phyloP scores from a whole-genome alignment of 2,329 filamentous ascomycete genomes.

The Dactylellina sp. region DNA sequence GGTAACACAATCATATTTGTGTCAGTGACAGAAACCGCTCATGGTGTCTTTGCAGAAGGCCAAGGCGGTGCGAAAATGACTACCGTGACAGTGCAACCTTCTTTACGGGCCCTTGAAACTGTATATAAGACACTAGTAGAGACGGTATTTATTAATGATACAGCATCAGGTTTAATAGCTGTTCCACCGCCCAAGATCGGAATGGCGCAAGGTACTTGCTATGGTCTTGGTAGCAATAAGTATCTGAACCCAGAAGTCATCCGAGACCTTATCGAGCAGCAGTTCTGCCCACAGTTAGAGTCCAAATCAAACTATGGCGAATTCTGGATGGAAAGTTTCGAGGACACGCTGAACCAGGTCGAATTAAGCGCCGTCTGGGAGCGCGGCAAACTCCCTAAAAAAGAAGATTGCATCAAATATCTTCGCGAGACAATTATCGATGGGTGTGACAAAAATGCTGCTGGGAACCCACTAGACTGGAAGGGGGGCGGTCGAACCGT shows the following conservation, averaged over 20 bases:
- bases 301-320: conserved; percentile 11
- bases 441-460: conserved; percentile 28
- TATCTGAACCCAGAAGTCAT: conserved; percentile 30
- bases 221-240: conserved; percentile 20
- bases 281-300: conserved; percentile 25
- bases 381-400: neutral
- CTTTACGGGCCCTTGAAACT: neutral
- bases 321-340: conserved; percentile 39
- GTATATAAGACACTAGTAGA: conserved; percentile 6
- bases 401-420: conserved; percentile 15
- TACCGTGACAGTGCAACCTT: too few relatives aligned
- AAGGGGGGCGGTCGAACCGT: conserved; percentile 37
- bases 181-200: conserved; percentile 25
- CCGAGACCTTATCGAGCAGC: conserved; percentile 6
- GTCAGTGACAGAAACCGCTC: neutral
- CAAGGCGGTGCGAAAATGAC: too few relatives aligned
- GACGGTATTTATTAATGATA: neutral
- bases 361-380: conserved; percentile 35
- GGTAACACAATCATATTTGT: neutral
- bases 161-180: neutral
- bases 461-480: conserved; percentile 37
- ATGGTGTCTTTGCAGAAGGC: neutral
- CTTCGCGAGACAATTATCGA: conserved; percentile 18
- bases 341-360: conserved; percentile 21
- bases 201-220: conserved; percentile 26